Base-by-base conservation (phyloP, 495 filamentous ascomycete species). In the Clavariopsis aquatica region DNA sequence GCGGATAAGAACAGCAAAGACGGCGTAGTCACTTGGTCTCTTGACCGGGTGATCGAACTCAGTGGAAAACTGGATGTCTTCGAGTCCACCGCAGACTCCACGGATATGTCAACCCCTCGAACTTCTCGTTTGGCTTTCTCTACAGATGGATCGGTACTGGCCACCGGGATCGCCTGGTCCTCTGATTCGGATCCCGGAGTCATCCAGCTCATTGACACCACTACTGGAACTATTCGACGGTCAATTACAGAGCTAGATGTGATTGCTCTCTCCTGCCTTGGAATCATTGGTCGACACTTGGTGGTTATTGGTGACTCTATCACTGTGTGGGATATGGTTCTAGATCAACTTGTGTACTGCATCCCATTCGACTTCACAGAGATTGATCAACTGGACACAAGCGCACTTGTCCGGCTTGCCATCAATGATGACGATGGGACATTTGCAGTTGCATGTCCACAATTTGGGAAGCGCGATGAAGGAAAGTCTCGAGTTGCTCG, bases 61-160 rank as follows among this genome's bases (percentile, higher is more conserved):
- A 75, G 76, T 22, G 75, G 76, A 24, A 73, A 78, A 51, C 55
- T 74, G 15, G 72, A 79, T 38, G 76, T 79, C 5, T 46, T 65
- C 8, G 62, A 75, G 22, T 52, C 67, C 19, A 51, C 55, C 15
- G 5, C 49, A 1, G 22, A 10, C 9, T 23, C 28, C 7, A 20
- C n/a, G 5, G 19, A 28, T 17, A 6, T 27, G 1, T 24, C 27
- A 31, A 31, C 12, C 19, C 24, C 52, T 24, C 64, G 72, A n/a
- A 81, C 76, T 49, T 85, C 82, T 22, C 76, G 79, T 49, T 73
- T 96, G 47, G 78, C 85, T 19, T 96, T 89, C 73, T 95, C 93
- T 1, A 82, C 88, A 57, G 94, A 98, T 74, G 92, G 91, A 1
- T 97, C 95, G 3, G 81, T 90, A 1, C 79, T 98, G 27, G 94